Conservation (phyloP, 2,329 filamentous ascomycete species). For the Curvularia eragrostidis region DNA sequence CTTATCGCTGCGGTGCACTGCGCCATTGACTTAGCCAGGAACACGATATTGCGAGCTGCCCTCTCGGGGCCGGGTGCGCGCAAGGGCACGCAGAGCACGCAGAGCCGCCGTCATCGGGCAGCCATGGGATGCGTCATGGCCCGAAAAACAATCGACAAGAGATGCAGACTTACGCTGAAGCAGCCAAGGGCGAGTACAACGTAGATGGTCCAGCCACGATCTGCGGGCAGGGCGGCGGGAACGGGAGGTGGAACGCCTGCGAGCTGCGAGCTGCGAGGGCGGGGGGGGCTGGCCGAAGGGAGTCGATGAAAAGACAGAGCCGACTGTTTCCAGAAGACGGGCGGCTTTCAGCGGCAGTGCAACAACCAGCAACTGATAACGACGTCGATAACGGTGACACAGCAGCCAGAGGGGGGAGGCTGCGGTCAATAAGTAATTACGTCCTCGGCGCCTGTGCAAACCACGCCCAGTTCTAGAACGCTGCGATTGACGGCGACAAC, state of each 20-base stretch:
- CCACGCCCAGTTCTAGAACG: slow-evolving; percentile 35
- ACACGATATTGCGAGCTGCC: slow-evolving; percentile 20
- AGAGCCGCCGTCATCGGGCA: not conserved
- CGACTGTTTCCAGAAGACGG: slow-evolving; percentile 39
- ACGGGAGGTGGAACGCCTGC: slow-evolving; percentile 27
- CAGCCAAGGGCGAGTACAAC: slow-evolving; percentile 32
- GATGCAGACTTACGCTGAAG: slow-evolving; percentile 33
- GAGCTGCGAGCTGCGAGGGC: too few relatives aligned
- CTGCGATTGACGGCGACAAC: slow-evolving; percentile 30
- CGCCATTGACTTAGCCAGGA: slow-evolving; percentile 46
- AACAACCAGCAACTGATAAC: slow-evolving; percentile 20
- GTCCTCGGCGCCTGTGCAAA: slow-evolving; percentile 19
- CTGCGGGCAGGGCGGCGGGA: slow-evolving; percentile 19
- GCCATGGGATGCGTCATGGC: not conserved
- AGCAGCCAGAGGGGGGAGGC: slow-evolving; percentile 15
- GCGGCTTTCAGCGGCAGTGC: slow-evolving; percentile 41
- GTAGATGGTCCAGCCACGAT: slow-evolving; percentile 24
- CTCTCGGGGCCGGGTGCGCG: too few relatives aligned
- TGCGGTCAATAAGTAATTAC: slow-evolving; percentile 35
- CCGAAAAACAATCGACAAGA: not conserved
- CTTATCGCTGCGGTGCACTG: slow-evolving; percentile 45
- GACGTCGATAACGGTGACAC: not conserved
- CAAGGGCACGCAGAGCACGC: slow-evolving; percentile 7
- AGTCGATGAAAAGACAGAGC: slow-evolving; percentile 32
- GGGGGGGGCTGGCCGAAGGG: slow-evolving; percentile 12